Evolutionary conservation across 1,139 yeast species (phyloP).

Genomic region (Hansenula sp.): DNA sequence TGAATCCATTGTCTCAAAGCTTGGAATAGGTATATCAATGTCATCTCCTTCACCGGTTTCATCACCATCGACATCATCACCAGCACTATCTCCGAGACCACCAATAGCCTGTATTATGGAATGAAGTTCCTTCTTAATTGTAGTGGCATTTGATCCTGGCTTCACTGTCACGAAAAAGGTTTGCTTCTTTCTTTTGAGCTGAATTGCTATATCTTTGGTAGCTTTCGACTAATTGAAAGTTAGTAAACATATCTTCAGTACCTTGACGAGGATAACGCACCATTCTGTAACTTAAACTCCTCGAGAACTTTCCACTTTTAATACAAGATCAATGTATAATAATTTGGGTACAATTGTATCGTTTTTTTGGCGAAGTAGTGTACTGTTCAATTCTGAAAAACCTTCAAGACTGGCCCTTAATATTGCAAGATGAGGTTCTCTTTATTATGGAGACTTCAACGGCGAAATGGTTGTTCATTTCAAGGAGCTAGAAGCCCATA

Average conservation of each 20-base stretch:
- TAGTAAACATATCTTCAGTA: background rate
- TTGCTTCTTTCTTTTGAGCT: slow-evolving; percentile 38
- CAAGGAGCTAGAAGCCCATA: slow-evolving; percentile 19
- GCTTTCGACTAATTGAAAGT: slow-evolving; percentile 3
- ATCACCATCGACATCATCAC: slow-evolving; percentile 5
- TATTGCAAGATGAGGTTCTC: background rate
- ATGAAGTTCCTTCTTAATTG: slow-evolving; percentile 32
- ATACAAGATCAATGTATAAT: background rate
- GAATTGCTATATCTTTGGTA: slow-evolving; percentile 26
- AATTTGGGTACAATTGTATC: background rate
- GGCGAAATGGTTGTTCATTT: slow-evolving; percentile 21
- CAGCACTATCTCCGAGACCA: slow-evolving; percentile 29
- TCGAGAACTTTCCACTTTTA: no score
- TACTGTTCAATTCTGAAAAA: background rate
- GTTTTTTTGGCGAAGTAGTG: background rate
- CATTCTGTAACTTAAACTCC: no score
- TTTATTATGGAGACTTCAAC: background rate
- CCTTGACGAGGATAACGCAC: no score
- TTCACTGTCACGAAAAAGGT: slow-evolving; percentile 41
- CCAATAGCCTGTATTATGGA: slow-evolving; percentile 43
- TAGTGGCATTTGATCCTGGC: slow-evolving; percentile 25
- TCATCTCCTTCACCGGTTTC: slow-evolving; percentile 19
- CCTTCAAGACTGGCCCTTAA: background rate
- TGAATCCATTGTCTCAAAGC: background rate
- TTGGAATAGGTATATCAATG: slow-evolving; percentile 1